Evolutionary conservation across 2,329 filamentous ascomycete genomes (phyloP), one percentile per base, ranked within the genome.

Genomic region (Aspergillus bombycis): DNA sequence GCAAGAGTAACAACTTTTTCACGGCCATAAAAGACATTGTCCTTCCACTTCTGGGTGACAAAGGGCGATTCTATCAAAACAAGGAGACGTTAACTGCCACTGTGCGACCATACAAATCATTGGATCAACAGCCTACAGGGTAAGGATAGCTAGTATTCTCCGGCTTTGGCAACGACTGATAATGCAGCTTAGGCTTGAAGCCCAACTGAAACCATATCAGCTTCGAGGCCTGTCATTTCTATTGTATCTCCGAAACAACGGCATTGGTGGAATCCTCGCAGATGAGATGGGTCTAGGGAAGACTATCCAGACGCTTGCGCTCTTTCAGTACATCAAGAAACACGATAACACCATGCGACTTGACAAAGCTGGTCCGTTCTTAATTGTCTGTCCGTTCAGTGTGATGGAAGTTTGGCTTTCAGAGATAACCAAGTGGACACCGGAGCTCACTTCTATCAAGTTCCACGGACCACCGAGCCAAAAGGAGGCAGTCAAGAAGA

Each of bases 191-290:
- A 41, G 57, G n/a, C 23, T 87, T 14, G 81, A 71, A 1, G 85
- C 85, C 0, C 78, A 69, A 0, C 82, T 85, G 74, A 85, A 85
- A 67, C 78, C 81, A 3, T 84, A 85, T 54, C 84, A 85, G 63
- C 69, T 85, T 0, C 78, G 81, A 4, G 84, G 83, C 1, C 72
- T 85, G 0, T 83, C 81, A 0, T 85, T 84, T 67, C 76, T 85
- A 9, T 68, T 83, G 0, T 79, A 83, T 32, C 45, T 76, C 1
- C 56, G 69, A 41, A 63, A 53, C 0, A 76, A 77, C 28, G 69
- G 69, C 5, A 55, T 71, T 0, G 65, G 70, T 11, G 74, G 74
- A 2, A 70, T 77, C 1, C 61, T 74, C 0, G 71, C 61, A 0
- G 74, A 75, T 48, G 74, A 72, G 7, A 76, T 77, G 74, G 74